Conservation (phyloP, 108 stramenopile species). For the Nitzschia sp. region DNA sequence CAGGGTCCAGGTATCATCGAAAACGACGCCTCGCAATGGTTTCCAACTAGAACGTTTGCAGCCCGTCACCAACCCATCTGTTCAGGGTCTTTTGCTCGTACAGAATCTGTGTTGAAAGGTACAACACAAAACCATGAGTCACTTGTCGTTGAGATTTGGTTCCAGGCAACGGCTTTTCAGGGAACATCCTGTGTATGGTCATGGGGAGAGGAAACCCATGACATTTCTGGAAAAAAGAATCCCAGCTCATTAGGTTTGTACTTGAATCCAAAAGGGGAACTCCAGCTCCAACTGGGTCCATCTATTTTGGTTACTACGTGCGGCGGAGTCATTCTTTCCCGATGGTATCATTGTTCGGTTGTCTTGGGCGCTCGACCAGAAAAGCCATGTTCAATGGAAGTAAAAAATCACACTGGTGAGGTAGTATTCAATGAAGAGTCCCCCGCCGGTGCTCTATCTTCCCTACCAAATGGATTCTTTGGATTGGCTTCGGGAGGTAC, state of each 20-base stretch:
- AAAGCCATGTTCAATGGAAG: not conserved
- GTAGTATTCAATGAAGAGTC: no score
- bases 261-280: not conserved
- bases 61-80: conserved; percentile 6
- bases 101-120: not conserved
- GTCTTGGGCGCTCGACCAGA: not conserved
- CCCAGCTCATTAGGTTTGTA: not conserved
- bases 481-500: conserved; percentile 20
- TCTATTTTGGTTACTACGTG: not conserved
- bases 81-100: conserved; percentile 11
- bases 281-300: not conserved
- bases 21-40: not conserved
- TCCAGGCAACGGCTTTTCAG: no score
- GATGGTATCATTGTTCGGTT: conserved; percentile 3
- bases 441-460: no score
- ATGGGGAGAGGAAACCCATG: no score
- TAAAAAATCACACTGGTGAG: not conserved
- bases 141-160: no score
- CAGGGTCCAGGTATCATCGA: conserved; percentile 18
- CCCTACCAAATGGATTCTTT: not conserved
- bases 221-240: no score
- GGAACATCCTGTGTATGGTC: no score
- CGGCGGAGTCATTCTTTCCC: not conserved
- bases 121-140: no score
- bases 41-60: not conserved